A percentile compares a stretch with the other conserved stretches of the same genome.
Conservation (phyloP, 2,329 filamentous ascomycete species). For the Gnomoniopsis sp. region DNA sequence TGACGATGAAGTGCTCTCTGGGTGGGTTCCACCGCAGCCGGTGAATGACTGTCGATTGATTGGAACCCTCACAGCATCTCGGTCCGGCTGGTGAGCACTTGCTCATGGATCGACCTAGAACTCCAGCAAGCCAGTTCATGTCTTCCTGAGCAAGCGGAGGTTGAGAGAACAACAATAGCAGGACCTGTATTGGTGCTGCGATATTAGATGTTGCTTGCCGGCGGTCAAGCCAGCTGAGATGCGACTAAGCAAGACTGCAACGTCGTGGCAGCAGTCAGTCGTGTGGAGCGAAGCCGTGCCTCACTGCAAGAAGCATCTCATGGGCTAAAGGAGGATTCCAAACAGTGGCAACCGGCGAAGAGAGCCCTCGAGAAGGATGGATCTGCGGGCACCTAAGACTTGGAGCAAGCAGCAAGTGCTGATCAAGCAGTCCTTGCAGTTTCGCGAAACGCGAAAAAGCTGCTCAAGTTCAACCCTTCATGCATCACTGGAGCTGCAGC, state of each 20-base stretch:
- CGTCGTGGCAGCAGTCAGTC: neutral
- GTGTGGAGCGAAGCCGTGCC: neutral
- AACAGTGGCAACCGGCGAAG: neutral
- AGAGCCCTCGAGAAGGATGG: neutral
- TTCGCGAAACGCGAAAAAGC: neutral
- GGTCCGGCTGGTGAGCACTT: neutral
- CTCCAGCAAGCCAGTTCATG: neutral
- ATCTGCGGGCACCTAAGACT: neutral
- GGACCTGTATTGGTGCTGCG: no score
- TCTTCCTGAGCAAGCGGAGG: neutral
- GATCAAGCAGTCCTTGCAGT: neutral
- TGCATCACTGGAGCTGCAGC: slow-evolving; percentile 3
- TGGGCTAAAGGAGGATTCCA: neutral
- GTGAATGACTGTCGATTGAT: neutral
- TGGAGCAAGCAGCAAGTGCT: neutral
- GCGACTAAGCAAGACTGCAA: neutral
- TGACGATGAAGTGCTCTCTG: neutral
- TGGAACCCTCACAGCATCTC: no score
- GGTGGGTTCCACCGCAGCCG: slow-evolving; percentile 13
- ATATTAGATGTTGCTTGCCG: neutral
- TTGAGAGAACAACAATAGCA: neutral
- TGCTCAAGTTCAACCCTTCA: slow-evolving; percentile 6
- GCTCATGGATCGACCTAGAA: neutral
- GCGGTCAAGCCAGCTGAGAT: neutral
- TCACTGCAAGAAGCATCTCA: neutral